Base-by-base conservation (phyloP, 305 asterid species). In the Stenogyne calaminthoides region DNA sequence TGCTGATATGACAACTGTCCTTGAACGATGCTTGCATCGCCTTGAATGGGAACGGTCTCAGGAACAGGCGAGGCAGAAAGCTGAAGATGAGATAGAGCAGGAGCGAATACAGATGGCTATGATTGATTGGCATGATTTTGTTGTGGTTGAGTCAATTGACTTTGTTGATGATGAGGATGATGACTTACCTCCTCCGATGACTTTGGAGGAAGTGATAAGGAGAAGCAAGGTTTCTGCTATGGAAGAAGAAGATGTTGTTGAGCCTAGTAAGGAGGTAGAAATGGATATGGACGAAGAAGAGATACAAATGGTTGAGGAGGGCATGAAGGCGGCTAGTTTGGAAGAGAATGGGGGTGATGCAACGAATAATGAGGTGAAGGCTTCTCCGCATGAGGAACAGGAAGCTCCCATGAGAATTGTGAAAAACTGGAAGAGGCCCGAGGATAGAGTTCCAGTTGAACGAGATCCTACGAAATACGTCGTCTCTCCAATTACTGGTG, bases 271-370 rank as follows among this genome's bases (percentile, higher is more conserved):
- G 86, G 98, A 91, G 77, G 89, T 91, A 2, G 97, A 91, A 77
- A 93, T 91, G 98, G 98, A 91, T 59, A 93, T 93, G 98, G 98
- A 93, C 60, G 98, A 91, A 83, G 98, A 93, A 75, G 98, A 93
- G 86, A 93, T 86, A 55, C 90, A 89, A 83, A 86, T 93, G 76
- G 96, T 91, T 58, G 95, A 91, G 85, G 98, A 93, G 75, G 96
- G 97, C 57, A 88, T 93, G 96, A 78, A 80, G 82, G 97, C 92
- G 15, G 92, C 97, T 74, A 90, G 75, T 74, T 89, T 91, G 40
- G 97, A 87, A 71, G 98, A 91, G 76, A 81, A 81, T n/a, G 20
- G 55, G 72, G 89, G 83, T 27, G 83, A 77, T 69, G 40, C 70
- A 71, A 88, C 79, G 80, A 84, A 69, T 75, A 78, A 76, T 51